Conservation (phyloP, 164 flowering plant species). For the Umbellularia californica region DNA sequence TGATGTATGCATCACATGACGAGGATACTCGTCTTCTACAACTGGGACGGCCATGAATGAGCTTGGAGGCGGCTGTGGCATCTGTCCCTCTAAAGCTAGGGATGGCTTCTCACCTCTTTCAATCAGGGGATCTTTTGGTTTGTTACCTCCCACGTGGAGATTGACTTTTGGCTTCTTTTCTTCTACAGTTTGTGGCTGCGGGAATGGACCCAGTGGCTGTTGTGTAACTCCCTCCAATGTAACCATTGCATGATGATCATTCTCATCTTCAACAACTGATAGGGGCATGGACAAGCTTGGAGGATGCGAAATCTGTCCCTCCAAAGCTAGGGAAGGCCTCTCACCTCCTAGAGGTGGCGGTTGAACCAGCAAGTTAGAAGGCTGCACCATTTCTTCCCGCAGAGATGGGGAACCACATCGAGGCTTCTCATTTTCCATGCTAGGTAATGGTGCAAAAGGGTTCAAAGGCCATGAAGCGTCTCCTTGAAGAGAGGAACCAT, state of each 20-base stretch:
- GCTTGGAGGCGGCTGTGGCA: constrained; percentile 13
- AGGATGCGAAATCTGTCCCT: constrained; percentile 12
- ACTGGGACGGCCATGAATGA: constrained; percentile 11
- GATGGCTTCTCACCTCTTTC: constrained; percentile 26
- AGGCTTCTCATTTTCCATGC: constrained; percentile 32
- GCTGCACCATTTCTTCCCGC: constrained; percentile 12
- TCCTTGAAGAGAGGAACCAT: constrained; percentile 17
- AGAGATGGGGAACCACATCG: constrained; percentile 9
- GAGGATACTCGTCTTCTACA: constrained; percentile 23
- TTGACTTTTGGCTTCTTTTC: constrained; percentile 27
- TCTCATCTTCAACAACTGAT: constrained; percentile 19
- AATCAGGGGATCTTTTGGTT: constrained; percentile 62
- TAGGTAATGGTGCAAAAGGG: constrained; percentile 13
- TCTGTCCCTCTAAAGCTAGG: constrained; percentile 8
- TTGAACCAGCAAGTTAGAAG: constrained; percentile 6
- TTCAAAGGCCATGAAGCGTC: constrained; percentile 27
- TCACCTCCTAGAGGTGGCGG: constrained; percentile 8
- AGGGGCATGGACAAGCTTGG: constrained; percentile 12
- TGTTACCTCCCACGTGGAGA: background rate
- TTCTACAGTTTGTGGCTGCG: constrained; percentile 4
- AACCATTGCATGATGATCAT: constrained; percentile 8
- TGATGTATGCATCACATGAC: constrained; percentile 3
- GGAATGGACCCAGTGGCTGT: constrained; percentile 12
- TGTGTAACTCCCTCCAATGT: constrained; percentile 16
- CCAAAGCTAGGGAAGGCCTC: constrained; percentile 16